A percentile compares a stretch with the other conserved stretches of the same genome.
These are phyloP conservation scores for Sugiyamaella qingdaonensis DNA, from an alignment of 805 yeast species.

Conservation along the genomic window DNA sequence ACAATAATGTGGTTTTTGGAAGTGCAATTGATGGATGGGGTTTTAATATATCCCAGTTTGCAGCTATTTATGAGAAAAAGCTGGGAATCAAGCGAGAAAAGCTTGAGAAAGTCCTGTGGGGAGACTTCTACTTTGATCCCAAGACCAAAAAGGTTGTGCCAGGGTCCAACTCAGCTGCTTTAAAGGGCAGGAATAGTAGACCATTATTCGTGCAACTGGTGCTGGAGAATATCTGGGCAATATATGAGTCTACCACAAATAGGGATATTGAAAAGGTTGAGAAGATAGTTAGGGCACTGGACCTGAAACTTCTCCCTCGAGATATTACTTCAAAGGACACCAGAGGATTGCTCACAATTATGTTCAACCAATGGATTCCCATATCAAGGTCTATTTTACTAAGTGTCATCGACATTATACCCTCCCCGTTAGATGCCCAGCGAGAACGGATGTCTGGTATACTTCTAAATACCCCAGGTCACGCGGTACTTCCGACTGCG, in stretches of 20 bases:
- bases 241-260: constrained; percentile 67
- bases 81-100: constrained; percentile 78
- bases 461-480: constrained; percentile 54
- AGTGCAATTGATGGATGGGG: constrained; percentile 98
- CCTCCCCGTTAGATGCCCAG: constrained; percentile 81
- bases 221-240: constrained; percentile 87
- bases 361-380: constrained; percentile 94
- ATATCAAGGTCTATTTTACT: constrained; percentile 79
- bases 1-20: constrained; percentile 86
- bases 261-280: constrained; percentile 67
- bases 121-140: constrained; percentile 85
- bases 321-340: constrained; percentile 78
- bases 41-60: constrained; percentile 81
- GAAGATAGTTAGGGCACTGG: constrained; percentile 68
- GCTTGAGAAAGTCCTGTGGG: constrained; percentile 89
- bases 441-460: constrained; percentile 62
- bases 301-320: constrained; percentile 64
- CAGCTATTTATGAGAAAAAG: constrained; percentile 78
- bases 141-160: constrained; percentile 80
- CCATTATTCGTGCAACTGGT: constrained; percentile 86
- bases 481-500: constrained; percentile 43
- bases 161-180: constrained; percentile 14
- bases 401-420: constrained; percentile 78
- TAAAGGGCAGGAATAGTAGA: constrained; percentile 54
- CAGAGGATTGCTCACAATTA: constrained; percentile 53